Conservation (phyloP, 352 stramenopile genomes). For the Pythium chondricola region DNA sequence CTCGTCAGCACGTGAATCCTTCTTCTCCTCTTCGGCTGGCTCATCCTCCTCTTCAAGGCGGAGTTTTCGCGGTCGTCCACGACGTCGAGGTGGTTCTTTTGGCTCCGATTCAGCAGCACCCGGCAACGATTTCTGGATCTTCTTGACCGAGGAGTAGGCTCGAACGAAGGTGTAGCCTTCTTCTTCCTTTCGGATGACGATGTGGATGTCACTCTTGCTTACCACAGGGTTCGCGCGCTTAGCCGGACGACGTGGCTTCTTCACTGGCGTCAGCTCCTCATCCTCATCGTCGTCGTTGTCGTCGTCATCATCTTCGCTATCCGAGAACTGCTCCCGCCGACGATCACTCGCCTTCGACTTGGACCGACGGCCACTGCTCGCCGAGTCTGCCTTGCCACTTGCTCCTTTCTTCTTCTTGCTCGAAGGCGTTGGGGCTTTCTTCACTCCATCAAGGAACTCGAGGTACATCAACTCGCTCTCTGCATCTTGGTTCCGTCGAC, state of each 20-base stretch:
- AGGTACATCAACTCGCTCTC: slow-evolving; percentile 85
- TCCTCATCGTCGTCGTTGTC: slow-evolving; percentile 24
- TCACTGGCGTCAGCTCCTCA: slow-evolving; percentile 10
- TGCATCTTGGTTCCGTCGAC: slow-evolving; percentile 74
- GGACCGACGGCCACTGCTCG: slow-evolving; percentile 14
- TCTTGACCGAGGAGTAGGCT: slow-evolving; percentile 22
- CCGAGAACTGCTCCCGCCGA: slow-evolving; percentile 6
- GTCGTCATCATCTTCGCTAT: slow-evolving; percentile 19
- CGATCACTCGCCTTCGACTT: slow-evolving; percentile 27
- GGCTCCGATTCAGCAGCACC: not conserved
- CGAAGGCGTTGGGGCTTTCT: slow-evolving; percentile 23
- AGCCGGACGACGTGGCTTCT: slow-evolving; percentile 20
- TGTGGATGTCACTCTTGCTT: slow-evolving; percentile 20
- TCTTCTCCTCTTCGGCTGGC: slow-evolving; percentile 6
- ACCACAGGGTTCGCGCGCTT: not conserved
- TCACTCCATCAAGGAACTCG: slow-evolving; percentile 74
- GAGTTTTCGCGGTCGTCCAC: slow-evolving; percentile 13
- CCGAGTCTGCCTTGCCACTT: not conserved
- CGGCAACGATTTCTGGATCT: slow-evolving; percentile 13
- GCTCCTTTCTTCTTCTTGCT: slow-evolving; percentile 31
- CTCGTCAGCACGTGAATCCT: no score
- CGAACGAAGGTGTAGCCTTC: slow-evolving; percentile 20
- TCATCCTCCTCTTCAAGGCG: slow-evolving; percentile 17
- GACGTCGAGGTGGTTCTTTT: slow-evolving; percentile 4
- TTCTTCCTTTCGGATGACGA: slow-evolving; percentile 15